Conservation (phyloP, 2,329 filamentous ascomycete species). For the Cercospora janseana region DNA sequence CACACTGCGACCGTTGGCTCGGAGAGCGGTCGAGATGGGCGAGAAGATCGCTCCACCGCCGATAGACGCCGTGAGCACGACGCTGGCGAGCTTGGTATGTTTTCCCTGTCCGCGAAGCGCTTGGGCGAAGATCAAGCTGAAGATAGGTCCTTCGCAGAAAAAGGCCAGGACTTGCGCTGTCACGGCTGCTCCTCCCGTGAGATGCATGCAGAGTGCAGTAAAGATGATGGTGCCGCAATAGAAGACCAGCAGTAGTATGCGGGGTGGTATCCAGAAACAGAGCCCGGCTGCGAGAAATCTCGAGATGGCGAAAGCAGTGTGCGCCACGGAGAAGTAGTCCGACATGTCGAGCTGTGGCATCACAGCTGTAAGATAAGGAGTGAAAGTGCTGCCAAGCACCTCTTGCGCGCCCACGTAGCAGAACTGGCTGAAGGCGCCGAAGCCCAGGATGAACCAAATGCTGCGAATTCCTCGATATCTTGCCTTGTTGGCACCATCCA, state of each 20-base stretch:
- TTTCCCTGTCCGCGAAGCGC: constrained; percentile 57
- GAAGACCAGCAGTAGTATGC: constrained; percentile 55
- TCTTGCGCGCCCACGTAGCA: constrained; percentile 63
- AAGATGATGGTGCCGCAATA: constrained; percentile 55
- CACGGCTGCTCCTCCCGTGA: constrained; percentile 46
- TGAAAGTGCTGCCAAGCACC: constrained; percentile 51
- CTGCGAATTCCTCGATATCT: constrained; percentile 48
- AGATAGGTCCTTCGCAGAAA: constrained; percentile 61
- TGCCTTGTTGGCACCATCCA: constrained; percentile 51
- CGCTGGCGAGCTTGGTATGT: constrained; percentile 58
- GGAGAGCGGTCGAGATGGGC: constrained; percentile 53
- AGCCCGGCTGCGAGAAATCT: constrained; percentile 57
- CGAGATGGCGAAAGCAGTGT: constrained; percentile 58
- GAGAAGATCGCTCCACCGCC: constrained; percentile 56
- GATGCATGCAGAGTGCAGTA: constrained; percentile 52
- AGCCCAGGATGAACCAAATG: constrained; percentile 56
- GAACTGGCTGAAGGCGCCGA: constrained; percentile 57
- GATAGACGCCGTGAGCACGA: constrained; percentile 55
- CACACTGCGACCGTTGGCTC: constrained; percentile 41
- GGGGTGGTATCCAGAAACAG: constrained; percentile 57
- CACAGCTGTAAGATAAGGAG: constrained; percentile 44
- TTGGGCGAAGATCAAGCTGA: constrained; percentile 59
- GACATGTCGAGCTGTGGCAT: constrained; percentile 38
- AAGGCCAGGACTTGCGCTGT: constrained; percentile 53
- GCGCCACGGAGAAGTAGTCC: constrained; percentile 54